These are phyloP conservation scores for Yamadazyma sp. DNA, from an alignment of 1,139 yeast genomes.

Conservation along the genomic window DNA sequence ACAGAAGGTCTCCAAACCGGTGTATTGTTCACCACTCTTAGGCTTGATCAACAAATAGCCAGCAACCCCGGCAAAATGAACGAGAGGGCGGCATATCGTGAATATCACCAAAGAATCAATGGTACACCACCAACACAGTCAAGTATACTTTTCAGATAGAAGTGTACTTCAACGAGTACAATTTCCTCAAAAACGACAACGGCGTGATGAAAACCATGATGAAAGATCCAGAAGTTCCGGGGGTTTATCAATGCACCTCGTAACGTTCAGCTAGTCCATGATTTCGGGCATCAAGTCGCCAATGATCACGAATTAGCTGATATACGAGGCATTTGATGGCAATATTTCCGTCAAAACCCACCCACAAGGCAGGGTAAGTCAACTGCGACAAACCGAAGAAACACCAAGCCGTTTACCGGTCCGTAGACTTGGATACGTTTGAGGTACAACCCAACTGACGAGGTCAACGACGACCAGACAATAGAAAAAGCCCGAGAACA, in stretches of 20 bases:
- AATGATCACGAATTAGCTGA: constrained; percentile 81
- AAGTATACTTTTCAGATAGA: constrained; percentile 81
- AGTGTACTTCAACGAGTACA: constrained; percentile 85
- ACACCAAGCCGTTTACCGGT: constrained; percentile 49
- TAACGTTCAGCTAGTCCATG: constrained; percentile 40
- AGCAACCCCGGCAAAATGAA: constrained; percentile 88
- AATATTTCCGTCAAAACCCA: constrained; percentile 51
- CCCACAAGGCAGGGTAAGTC: constrained; percentile 52
- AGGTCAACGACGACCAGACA: constrained; percentile 48
- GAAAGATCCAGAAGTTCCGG: constrained; percentile 71
- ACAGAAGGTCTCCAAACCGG: constrained; percentile 40
- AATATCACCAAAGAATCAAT: constrained; percentile 46
- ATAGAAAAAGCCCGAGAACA: constrained; percentile 45
- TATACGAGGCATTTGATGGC: constrained; percentile 74
- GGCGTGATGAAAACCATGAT: constrained; percentile 71
- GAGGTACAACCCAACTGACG: constrained; percentile 52
- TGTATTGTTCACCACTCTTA: constrained; percentile 33
- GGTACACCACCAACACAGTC: constrained; percentile 67
- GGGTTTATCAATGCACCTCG: constrained; percentile 27
- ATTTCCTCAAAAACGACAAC: constrained; percentile 64
- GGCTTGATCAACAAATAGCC: constrained; percentile 68
- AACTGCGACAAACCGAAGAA: constrained; percentile 54
- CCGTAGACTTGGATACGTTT: constrained; percentile 50
- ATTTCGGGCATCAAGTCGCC: constrained; percentile 91
- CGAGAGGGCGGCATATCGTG: constrained; percentile 64